These are phyloP conservation scores for Claviceps sp. DNA, from an alignment of 2,329 filamentous ascomycete species.

Conservation along the genomic window DNA sequence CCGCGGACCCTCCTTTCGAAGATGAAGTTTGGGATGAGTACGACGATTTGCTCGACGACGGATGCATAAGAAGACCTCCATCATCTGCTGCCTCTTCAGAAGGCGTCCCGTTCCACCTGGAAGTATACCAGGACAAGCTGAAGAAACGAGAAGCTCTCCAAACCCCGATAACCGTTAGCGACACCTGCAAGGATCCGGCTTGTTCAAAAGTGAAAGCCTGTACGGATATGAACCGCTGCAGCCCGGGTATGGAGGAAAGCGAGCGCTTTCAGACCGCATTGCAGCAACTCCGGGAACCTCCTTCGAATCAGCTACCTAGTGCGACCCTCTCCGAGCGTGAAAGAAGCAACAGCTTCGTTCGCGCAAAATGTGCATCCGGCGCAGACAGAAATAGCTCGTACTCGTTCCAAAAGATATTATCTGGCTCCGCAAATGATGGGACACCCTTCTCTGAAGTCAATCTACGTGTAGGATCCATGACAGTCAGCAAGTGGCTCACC, in stretches of 20 bases:
- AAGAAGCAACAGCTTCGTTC: neutral
- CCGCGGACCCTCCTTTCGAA: conserved; percentile 51
- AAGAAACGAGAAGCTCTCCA: conserved; percentile 26
- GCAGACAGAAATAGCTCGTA: conserved; percentile 20
- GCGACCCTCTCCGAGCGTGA: neutral
- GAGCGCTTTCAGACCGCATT: conserved; percentile 38
- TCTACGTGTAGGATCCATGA: conserved; percentile 66
- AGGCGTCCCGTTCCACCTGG: conserved; percentile 42
- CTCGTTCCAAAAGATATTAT: conserved; percentile 23
- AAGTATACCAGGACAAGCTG: conserved; percentile 29
- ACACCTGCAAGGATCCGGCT: conserved; percentile 18
- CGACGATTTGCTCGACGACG: conserved; percentile 70
- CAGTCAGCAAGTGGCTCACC: conserved; percentile 77
- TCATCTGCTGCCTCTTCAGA: conserved; percentile 46
- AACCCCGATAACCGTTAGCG: conserved; percentile 31
- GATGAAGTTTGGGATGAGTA: conserved; percentile 95
- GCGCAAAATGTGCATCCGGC: neutral
- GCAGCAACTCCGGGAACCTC: conserved; percentile 25
- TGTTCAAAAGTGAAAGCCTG: conserved; percentile 17
- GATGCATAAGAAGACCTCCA: conserved; percentile 27
- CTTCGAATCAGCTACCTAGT: conserved; percentile 12
- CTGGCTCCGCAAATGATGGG: conserved; percentile 39
- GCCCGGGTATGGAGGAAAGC: conserved; percentile 34
- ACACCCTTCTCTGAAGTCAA: conserved; percentile 60
- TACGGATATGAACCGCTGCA: conserved; percentile 37